Base-by-base conservation (phyloP, 1,284 basidiomycete genomes). In the Earliella scabrosa region DNA sequence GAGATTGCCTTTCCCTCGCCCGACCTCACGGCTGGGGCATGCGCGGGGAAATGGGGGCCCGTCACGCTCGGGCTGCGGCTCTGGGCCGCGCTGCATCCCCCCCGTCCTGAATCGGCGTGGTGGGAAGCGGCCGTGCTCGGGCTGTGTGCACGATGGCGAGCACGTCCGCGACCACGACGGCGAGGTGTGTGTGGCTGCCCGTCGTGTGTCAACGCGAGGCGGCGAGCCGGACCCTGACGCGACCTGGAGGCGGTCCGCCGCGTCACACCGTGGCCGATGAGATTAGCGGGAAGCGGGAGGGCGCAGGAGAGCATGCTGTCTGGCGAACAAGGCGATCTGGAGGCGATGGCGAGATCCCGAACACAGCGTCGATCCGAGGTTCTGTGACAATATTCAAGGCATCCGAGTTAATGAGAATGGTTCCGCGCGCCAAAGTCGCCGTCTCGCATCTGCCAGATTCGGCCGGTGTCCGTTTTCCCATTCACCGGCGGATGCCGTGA, bases 301-400 rank as follows among this genome's bases (percentile, higher is more conserved):
- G 43, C 32, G 43, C 36, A 36, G 24, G 36, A 50, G 45, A 40
- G 54, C 26, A 49, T 53, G 52, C 50, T 46, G 52, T 49, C 50
- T 34, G 44, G 56, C 56, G 56, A 58, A 58, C 47, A 58, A 49
- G 51, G 56, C 53, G 50, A 55, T 61, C 52, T 50, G 47, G 46
- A 21, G 21, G 45, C 43, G 24, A 20, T 20, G 40, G 49, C 44
- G 29, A 47, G 54, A 55, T 55, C 40, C 56, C 50, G 56, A 58
- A 45, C 56, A 52, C 46, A 58, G 56, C 56, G 59, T 61, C 59
- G 59, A 61, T 61, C 59, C 56, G 59, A 58, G 50, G 53, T 57
- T 58, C 52, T 61, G 59, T 61, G 59, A 61, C 56, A 58, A 40
- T 35, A 45, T 49, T 41, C 50, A 49, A 54, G 54, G 51, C 51